Conservation (phyloP, 1,139 yeast genomes). For the Martiniozyma asiatica region DNA sequence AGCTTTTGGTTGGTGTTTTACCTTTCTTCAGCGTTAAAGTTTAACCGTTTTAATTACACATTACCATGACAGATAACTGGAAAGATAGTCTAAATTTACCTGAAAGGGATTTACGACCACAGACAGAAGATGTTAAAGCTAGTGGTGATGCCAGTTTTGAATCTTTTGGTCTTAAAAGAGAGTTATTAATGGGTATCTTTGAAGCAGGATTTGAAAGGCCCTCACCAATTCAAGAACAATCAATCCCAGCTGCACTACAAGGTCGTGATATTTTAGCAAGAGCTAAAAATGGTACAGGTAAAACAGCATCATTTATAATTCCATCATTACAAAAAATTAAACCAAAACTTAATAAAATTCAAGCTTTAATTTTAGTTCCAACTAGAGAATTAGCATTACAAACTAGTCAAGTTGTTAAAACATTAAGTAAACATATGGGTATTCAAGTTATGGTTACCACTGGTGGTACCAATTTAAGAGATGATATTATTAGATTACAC, state of each 20-base stretch:
- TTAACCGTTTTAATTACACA: background rate
- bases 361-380: slow-evolving; percentile 72
- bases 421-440: slow-evolving; percentile 91
- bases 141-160: slow-evolving; percentile 89
- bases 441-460: slow-evolving; percentile 96
- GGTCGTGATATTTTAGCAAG: slow-evolving; percentile 96
- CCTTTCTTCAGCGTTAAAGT: no score
- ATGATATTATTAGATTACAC: slow-evolving; percentile 84
- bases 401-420: slow-evolving; percentile 92
- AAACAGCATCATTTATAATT: slow-evolving; percentile 87
- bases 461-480: slow-evolving; percentile 92
- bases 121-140: slow-evolving; percentile 89
- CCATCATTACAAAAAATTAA: slow-evolving; percentile 74
- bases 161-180: slow-evolving; percentile 84
- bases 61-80: slow-evolving; percentile 41
- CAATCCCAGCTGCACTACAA: slow-evolving; percentile 89
- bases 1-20: no score
- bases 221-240: slow-evolving; percentile 95
- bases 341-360: slow-evolving; percentile 76
- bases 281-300: slow-evolving; percentile 98
- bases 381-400: slow-evolving; percentile 70
- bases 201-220: slow-evolving; percentile 99
- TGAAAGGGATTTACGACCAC: slow-evolving; percentile 78
- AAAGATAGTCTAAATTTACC: slow-evolving; percentile 67
- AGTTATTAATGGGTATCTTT: slow-evolving; percentile 92